Evolutionary conservation across 352 stramenopile species (phyloP).

Genomic region (Phytophthora europaea): DNA sequence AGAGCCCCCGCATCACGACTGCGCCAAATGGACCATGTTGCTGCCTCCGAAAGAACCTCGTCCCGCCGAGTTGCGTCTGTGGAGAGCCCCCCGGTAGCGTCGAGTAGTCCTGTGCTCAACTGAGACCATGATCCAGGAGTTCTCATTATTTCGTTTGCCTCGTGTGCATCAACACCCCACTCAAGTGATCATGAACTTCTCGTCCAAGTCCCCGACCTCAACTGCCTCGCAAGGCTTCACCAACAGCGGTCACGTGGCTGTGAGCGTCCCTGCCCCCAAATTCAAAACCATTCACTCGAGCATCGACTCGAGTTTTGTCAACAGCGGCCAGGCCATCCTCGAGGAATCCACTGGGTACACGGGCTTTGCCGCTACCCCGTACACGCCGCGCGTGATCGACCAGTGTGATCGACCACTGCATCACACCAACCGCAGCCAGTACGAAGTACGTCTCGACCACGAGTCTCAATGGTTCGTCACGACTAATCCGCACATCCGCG

Average conservation of each 20-base stretch:
- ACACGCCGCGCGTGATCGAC: not conserved
- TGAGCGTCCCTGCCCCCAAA: not conserved
- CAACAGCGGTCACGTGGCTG: not conserved
- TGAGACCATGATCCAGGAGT: not conserved
- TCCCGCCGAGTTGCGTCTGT: no score
- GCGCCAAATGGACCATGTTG: no score
- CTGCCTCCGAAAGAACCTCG: no score
- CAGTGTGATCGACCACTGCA: not conserved
- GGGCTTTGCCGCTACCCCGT: not conserved
- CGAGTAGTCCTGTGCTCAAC: not conserved
- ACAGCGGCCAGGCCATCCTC: not conserved
- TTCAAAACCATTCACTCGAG: not conserved
- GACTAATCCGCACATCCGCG: conserved; percentile 34
- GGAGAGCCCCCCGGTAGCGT: not conserved
- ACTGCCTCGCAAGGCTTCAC: not conserved
- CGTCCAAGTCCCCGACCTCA: not conserved
- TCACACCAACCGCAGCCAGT: not conserved
- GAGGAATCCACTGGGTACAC: not conserved
- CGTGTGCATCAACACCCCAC: not conserved
- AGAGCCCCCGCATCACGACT: no score
- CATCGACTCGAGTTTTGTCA: not conserved
- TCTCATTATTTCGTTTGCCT: not conserved
- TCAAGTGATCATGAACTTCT: not conserved
- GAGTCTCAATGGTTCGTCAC: conserved; percentile 31
- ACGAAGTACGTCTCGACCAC: no score